These are phyloP conservation scores for Penicillium sp. DNA, from an alignment of 2,329 filamentous ascomycete genomes.

Conservation along the genomic window DNA sequence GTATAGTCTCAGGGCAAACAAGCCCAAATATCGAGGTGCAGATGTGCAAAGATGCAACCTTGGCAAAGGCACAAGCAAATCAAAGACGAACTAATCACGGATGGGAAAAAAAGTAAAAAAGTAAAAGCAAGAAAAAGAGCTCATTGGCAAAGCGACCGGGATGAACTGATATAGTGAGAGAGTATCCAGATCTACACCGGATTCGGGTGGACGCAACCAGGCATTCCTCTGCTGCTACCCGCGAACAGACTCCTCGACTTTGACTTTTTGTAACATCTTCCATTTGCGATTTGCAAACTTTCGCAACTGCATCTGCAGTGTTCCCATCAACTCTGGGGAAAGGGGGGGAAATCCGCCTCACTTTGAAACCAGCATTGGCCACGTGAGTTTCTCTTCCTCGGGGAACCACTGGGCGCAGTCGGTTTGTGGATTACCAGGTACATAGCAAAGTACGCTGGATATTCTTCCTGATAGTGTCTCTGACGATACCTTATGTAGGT, in stretches of 20 bases:
- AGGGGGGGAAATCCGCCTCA: conserved; percentile 21
- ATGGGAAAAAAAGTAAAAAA: conserved; percentile 8
- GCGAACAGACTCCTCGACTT: conserved; percentile 16
- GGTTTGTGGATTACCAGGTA: conserved; percentile 10
- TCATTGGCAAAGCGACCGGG: conserved; percentile 25
- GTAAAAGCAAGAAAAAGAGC: conserved; percentile 15
- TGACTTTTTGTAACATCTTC: conserved; percentile 6
- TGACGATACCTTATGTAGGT: background rate
- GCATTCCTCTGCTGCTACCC: conserved; percentile 30
- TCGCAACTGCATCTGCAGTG: background rate
- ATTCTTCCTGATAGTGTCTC: background rate
- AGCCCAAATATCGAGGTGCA: conserved; percentile 5
- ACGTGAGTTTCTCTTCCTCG: conserved; percentile 22
- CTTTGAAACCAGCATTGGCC: conserved; percentile 26
- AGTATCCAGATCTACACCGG: conserved; percentile 18
- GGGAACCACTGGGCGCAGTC: conserved; percentile 20
- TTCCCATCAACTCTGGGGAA: background rate
- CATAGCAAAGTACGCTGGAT: background rate
- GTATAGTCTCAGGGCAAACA: conserved; percentile 9
- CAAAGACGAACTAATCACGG: background rate
- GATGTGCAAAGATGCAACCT: background rate
- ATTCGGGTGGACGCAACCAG: conserved; percentile 27
- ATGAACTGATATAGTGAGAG: conserved; percentile 25
- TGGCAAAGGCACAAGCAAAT: background rate
- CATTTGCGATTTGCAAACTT: conserved; percentile 3